Percentiles rank a stretch among this genome's conserved stretches.
phyloP scores from a whole-genome alignment of 2,329 filamentous ascomycete genomes.

The Nothomitra cinnamomea region DNA sequence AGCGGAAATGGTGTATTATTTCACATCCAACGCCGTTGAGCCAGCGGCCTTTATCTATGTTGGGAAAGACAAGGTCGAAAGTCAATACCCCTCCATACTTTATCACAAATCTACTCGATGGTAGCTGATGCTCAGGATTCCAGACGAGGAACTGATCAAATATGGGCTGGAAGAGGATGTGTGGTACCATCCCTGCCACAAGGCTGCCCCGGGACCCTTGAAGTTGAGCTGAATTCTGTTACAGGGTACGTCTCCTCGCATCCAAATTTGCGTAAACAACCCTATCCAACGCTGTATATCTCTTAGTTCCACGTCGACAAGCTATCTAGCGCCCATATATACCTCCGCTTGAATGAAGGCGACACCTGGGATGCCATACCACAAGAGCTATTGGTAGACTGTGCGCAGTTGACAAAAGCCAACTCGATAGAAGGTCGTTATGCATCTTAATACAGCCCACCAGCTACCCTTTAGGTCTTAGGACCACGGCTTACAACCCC shows the following conservation, averaged over 20 bases:
- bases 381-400: slow-evolving; percentile 58
- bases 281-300: neutral
- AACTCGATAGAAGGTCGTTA: slow-evolving; percentile 83
- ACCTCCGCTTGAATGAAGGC: slow-evolving; percentile 65
- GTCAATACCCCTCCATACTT: slow-evolving; percentile 34
- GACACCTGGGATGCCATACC: slow-evolving; percentile 75
- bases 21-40: slow-evolving; percentile 67
- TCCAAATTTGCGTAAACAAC: neutral
- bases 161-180: slow-evolving; percentile 91
- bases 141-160: slow-evolving; percentile 93
- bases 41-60: slow-evolving; percentile 85
- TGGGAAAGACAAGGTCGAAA: slow-evolving; percentile 98
- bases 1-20: slow-evolving; percentile 76
- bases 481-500: neutral
- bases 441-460: neutral
- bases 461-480: neutral
- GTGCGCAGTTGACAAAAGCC: slow-evolving; percentile 94
- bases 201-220: neutral
- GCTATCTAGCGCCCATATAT: slow-evolving; percentile 89
- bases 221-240: neutral
- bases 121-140: neutral
- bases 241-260: neutral
- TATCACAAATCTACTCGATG: slow-evolving; percentile 7
- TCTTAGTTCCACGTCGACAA: slow-evolving; percentile 90
- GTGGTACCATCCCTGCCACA: slow-evolving; percentile 42